A percentile compares a stretch with the other conserved stretches of the same genome.
Conservation (phyloP, 306 rosid species). For the Heteromeles arbutifolia region DNA sequence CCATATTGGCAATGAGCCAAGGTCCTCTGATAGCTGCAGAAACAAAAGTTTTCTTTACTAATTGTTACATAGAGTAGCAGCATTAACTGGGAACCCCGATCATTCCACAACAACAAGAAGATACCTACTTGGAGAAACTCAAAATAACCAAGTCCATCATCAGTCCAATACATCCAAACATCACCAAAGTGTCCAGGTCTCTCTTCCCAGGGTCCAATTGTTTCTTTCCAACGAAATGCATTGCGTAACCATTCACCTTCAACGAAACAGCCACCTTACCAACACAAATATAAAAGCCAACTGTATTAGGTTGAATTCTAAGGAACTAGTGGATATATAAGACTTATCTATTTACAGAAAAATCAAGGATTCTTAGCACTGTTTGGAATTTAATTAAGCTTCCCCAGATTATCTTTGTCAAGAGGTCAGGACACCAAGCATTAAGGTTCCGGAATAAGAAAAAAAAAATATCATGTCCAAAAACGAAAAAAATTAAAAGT, state of each 20-base stretch:
- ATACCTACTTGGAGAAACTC: constrained; percentile 85
- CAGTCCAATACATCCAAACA: constrained; percentile 99
- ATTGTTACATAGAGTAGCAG: background rate
- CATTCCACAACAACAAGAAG: background rate
- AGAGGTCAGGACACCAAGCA: background rate
- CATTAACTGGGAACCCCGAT: background rate
- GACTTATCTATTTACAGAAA: background rate
- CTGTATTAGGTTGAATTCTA: background rate
- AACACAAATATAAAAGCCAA: background rate
- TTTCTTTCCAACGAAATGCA: constrained; percentile 92
- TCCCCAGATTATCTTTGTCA: background rate
- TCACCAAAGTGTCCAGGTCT: constrained; percentile 99
- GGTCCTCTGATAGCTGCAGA: constrained; percentile 83
- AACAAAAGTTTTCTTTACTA: background rate
- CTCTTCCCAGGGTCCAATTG: constrained; percentile 91
- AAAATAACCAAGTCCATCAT: constrained; percentile 89
- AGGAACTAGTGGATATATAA: background rate
- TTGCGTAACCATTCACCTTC: constrained; percentile 95
- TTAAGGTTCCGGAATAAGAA: background rate
- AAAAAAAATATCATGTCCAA: background rate
- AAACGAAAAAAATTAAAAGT: too few relatives aligned
- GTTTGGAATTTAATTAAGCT: background rate
- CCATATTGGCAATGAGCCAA: constrained; percentile 77
- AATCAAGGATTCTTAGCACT: background rate
- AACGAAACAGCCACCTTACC: constrained; percentile 85